phyloP scores from a whole-genome alignment of 306 rosid species.

The Nissolia schottii region DNA sequence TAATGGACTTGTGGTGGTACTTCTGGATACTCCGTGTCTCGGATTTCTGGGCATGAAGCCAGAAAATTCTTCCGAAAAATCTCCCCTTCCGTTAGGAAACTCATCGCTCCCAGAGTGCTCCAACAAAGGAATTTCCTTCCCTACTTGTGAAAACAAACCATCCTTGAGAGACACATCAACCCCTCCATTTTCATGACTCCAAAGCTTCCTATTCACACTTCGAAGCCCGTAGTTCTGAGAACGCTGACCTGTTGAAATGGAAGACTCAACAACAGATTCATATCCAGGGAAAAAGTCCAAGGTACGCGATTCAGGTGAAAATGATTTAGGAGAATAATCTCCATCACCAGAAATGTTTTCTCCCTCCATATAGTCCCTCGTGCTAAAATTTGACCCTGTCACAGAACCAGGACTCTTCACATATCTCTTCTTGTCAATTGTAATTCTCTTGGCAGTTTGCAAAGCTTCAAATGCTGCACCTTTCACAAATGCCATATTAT shows the following conservation, averaged over 20 bases:
- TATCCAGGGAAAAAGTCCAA: conserved; percentile 60
- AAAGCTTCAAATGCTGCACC: conserved; percentile 88
- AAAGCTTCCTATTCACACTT: conserved; percentile 68
- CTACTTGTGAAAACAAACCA: conserved; percentile 54
- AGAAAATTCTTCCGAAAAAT: conserved; percentile 43
- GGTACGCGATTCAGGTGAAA: conserved; percentile 68
- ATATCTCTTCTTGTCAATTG: conserved; percentile 42
- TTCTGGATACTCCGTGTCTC: conserved; percentile 41
- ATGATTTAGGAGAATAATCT: conserved; percentile 44
- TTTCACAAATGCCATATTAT: conserved; percentile 74
- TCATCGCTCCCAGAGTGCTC: conserved; percentile 27
- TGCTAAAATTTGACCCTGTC: conserved; percentile 65
- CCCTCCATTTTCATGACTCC: conserved; percentile 67
- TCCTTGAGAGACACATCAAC: conserved; percentile 83
- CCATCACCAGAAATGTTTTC: conserved; percentile 35
- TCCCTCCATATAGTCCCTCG: conserved; percentile 31
- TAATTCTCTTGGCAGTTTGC: conserved; percentile 73
- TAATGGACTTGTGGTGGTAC: conserved; percentile 63
- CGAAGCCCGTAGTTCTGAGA: conserved; percentile 21
- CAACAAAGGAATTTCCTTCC: conserved; percentile 29
- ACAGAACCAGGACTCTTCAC: conserved; percentile 51
- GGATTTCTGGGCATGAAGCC: conserved; percentile 52
- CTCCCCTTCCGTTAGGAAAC: conserved; percentile 23
- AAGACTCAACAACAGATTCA: conserved; percentile 54
- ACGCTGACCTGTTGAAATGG: conserved; percentile 26